phyloP scores from a whole-genome alignment of 139 green algal species.

The Chlamydomonas urium region DNA sequence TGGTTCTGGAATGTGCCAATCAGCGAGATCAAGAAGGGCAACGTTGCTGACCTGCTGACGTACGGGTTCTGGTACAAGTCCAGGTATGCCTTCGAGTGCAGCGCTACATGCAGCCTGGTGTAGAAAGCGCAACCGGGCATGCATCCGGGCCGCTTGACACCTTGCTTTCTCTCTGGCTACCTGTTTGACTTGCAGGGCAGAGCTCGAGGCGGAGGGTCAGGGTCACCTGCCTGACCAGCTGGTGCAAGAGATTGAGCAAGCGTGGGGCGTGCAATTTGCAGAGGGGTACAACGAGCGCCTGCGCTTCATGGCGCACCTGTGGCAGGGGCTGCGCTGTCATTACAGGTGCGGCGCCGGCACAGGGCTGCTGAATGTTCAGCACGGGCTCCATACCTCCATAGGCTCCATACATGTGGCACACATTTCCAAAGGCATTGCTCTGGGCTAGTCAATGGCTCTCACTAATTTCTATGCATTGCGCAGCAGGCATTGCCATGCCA shows the following conservation, averaged over 20 bases:
- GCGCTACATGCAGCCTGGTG: neutral
- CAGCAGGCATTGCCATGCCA: too few species aligned
- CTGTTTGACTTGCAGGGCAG: slow-evolving; percentile 24
- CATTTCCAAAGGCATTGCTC: too few species aligned
- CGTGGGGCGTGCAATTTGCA: slow-evolving; percentile 40
- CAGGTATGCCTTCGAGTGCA: slow-evolving; percentile 14
- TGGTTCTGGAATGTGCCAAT: slow-evolving; percentile 29
- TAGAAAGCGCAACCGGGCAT: too few species aligned
- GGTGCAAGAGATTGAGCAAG: slow-evolving; percentile 41
- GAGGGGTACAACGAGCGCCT: slow-evolving; percentile 28
- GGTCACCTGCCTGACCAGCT: slow-evolving; percentile 30
- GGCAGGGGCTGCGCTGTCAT: slow-evolving; percentile 37
- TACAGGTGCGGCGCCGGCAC: slow-evolving; percentile 19
- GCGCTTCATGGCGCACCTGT: slow-evolving; percentile 54
- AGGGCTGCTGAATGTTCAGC: too few species aligned
- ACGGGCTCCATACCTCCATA: too few species aligned
- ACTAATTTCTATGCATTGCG: too few species aligned
- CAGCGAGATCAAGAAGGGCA: slow-evolving; percentile 20
- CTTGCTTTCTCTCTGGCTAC: neutral
- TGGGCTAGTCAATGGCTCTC: too few species aligned
- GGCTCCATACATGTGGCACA: too few species aligned
- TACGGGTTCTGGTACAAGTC: slow-evolving; percentile 39
- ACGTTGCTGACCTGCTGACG: slow-evolving; percentile 34
- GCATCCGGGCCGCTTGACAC: neutral
- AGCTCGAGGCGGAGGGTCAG: slow-evolving; percentile 30